Base-by-base conservation (phyloP, 1,139 yeast species). In the Geotrichum restrictum region DNA sequence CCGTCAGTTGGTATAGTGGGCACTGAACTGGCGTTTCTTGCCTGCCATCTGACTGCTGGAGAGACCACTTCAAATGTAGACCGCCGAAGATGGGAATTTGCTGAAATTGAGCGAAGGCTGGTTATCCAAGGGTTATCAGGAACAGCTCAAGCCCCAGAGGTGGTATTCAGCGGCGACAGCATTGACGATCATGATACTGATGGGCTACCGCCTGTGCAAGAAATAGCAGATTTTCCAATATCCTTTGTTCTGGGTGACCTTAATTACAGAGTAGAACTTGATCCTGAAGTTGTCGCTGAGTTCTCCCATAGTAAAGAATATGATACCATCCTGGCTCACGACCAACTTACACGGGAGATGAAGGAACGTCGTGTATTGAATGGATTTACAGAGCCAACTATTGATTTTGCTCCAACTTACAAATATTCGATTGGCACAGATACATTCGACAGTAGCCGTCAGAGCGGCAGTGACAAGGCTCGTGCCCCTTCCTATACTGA, bases 401-500 rank as follows among this genome's bases (percentile, higher is more conserved):
- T 88, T 45, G 64, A 66, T n/a, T 87, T 88, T 63, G 74, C 82
- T 2, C 95, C 95, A 0, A 85, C 95, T 1, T 88, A 83, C 68
- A 87, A 85, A 64, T 79, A 70, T 61, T 74, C 71, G 52, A 56
- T 72, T 13, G 65, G 66, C 13, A 54, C 63, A 1, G 49, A 72
- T 39, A 75, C 77, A 2, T 73, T 76, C 27, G 75, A 73, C 46
- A 72, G 75, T 7, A 79, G 80, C 55, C 38, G 45, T 22, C 50
- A 45, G 4, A 40, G 46, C 11, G 36, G 39, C n/a, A 42, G 22
- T 6, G 88, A 82, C 59, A 71, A 74, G 45, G 78, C 76, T 52
- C 73, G 95, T 56, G 72, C 78, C 2, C 95, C 95, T 0, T 85
- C 93, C 1, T 88, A 88, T 77, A 86, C 95, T 0, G 96, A 88